A percentile compares a stretch with the other conserved stretches of the same genome.
These are phyloP conservation scores for Cytospora leucostoma DNA, from an alignment of 2,329 filamentous ascomycete species.

Conservation along the genomic window DNA sequence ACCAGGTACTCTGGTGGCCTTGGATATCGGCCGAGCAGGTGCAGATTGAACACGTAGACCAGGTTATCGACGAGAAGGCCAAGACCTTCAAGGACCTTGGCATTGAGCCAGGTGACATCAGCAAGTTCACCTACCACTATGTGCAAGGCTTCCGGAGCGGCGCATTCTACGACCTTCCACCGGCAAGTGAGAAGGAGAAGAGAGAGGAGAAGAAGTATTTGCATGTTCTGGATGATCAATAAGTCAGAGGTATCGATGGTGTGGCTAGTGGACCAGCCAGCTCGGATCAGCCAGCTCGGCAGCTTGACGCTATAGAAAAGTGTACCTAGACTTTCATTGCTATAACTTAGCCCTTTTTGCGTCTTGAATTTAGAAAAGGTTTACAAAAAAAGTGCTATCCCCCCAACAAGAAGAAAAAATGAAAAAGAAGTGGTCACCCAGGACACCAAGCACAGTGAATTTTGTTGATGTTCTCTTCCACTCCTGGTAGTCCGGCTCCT, in stretches of 20 bases:
- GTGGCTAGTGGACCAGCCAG: constrained; percentile 12
- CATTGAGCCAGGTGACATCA: constrained; percentile 85
- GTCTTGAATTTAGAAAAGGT: constrained; percentile 28
- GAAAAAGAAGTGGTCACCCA: too few species aligned
- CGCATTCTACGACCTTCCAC: constrained; percentile 88
- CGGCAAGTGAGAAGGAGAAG: constrained; percentile 92
- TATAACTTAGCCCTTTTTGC: constrained; percentile 24
- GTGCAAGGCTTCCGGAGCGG: constrained; percentile 91
- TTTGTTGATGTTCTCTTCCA: neutral
- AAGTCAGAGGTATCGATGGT: constrained; percentile 40
- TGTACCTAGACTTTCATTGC: constrained; percentile 30
- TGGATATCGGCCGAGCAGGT: constrained; percentile 81
- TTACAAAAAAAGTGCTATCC: constrained; percentile 7
- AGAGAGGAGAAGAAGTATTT: constrained; percentile 95
- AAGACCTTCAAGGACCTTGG: constrained; percentile 95
- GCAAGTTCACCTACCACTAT: constrained; percentile 89
- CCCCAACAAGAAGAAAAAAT: too few species aligned
- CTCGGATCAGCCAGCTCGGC: constrained; percentile 27
- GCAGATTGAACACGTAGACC: constrained; percentile 90
- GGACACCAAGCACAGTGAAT: neutral
- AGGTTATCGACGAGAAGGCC: constrained; percentile 83
- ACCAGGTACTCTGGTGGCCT: constrained; percentile 87
- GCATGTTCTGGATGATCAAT: constrained; percentile 89
- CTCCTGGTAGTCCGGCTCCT: neutral
- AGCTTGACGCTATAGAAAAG: constrained; percentile 32